These are phyloP conservation scores for Saccharomycopsis malanga DNA, from an alignment of 805 yeast genomes.

Conservation along the genomic window DNA sequence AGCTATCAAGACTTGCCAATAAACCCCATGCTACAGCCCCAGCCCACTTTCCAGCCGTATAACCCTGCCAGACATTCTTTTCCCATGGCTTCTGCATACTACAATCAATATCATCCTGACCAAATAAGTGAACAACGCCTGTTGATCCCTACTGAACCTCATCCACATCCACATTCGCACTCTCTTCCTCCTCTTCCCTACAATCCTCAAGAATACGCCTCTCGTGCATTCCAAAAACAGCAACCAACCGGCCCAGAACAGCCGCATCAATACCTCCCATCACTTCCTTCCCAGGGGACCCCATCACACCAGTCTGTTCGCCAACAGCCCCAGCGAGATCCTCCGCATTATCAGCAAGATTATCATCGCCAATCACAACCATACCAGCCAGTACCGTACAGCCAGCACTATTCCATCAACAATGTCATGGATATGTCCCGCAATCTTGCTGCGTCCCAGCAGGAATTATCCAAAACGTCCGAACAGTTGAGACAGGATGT, in stretches of 20 bases:
- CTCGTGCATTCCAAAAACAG: no score
- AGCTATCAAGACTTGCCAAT: constrained; percentile 3
- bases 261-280: no score
- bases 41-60: neutral
- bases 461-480: neutral
- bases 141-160: neutral
- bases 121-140: neutral
- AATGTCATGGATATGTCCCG: neutral
- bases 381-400: constrained; percentile 1
- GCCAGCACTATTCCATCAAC: constrained; percentile 2
- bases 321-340: no score
- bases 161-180: no score
- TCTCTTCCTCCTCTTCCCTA: no score
- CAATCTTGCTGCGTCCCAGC: neutral
- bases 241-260: no score
- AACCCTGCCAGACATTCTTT: neutral
- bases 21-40: neutral
- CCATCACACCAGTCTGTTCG: no score
- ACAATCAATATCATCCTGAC: constrained; percentile 1
- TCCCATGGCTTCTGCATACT: neutral
- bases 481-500: constrained; percentile 15
- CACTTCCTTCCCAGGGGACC: no score
- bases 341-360: no score
- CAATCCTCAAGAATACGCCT: no score
- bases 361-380: no score